Evolutionary conservation across 2,329 filamentous ascomycete species (phyloP).

Genomic region (Magnaporthiopsis poae): DNA sequence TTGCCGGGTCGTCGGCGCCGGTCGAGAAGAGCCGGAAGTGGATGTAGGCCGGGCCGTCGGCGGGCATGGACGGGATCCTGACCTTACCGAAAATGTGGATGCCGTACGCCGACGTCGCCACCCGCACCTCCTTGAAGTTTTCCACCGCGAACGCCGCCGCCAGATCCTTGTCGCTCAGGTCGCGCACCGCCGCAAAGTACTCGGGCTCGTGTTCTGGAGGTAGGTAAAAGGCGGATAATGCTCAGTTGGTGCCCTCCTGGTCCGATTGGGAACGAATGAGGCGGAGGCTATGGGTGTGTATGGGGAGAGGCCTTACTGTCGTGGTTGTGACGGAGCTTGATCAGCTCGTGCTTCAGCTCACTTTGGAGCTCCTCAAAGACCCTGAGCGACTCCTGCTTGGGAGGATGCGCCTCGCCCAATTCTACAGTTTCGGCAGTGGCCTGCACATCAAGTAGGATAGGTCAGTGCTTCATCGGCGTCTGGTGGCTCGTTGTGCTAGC

Average conservation of each 20-base stretch:
- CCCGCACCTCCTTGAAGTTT: constrained; percentile 35
- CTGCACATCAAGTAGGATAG: constrained; percentile 18
- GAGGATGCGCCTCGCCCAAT: constrained; percentile 36
- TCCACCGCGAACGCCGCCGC: constrained; percentile 24
- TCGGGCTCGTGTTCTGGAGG: constrained; percentile 41
- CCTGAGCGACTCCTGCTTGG: constrained; percentile 40
- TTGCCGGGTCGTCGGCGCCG: constrained; percentile 29
- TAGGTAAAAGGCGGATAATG: no score
- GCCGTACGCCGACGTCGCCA: constrained; percentile 37
- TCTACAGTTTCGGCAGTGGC: constrained; percentile 44
- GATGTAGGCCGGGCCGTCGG: constrained; percentile 25
- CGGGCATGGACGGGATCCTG: constrained; percentile 31
- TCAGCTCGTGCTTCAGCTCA: constrained; percentile 41
- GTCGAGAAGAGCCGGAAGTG: constrained; percentile 39
- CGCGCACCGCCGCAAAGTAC: constrained; percentile 40
- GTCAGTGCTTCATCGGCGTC: neutral
- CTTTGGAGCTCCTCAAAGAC: constrained; percentile 38
- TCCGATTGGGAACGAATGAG: neutral
- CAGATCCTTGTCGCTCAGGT: constrained; percentile 30
- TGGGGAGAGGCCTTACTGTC: constrained; percentile 25
- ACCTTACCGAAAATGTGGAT: constrained; percentile 40
- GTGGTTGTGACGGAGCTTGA: constrained; percentile 37
- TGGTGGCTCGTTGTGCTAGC: neutral
- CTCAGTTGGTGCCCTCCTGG: neutral
- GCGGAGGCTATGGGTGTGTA: neutral